Evolutionary conservation across 495 filamentous ascomycete species (phyloP).

Genomic region (Cudoniella acicularis): DNA sequence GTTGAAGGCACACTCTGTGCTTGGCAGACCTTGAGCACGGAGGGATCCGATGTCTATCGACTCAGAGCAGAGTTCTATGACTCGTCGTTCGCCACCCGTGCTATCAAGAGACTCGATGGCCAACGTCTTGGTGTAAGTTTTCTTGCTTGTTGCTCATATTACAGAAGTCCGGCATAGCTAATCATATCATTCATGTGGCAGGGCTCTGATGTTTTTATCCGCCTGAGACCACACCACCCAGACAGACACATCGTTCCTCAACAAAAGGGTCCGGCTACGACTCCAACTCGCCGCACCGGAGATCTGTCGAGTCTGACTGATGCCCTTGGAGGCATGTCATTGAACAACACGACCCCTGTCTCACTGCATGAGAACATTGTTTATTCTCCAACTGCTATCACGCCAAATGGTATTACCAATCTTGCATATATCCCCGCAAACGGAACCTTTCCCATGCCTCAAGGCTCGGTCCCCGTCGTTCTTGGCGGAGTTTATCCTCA

Average conservation of each 20-base stretch:
- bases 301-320: slow-evolving; percentile 4
- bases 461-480: neutral
- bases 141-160: too few species aligned
- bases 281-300: slow-evolving; percentile 6
- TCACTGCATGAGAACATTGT: neutral
- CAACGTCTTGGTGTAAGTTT: neutral
- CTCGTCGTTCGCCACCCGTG: slow-evolving; percentile 18
- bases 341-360: neutral
- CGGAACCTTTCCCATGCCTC: neutral
- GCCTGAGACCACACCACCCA: neutral
- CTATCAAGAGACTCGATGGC: neutral
- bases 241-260: neutral
- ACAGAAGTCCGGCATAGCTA: neutral
- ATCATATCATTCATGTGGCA: too few species aligned
- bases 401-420: neutral
- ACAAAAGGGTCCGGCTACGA: neutral
- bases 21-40: slow-evolving; percentile 35
- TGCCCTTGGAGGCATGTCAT: slow-evolving; percentile 25
- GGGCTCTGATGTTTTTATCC: neutral
- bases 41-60: slow-evolving; percentile 34
- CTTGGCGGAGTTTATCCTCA: neutral
- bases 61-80: slow-evolving; percentile 56
- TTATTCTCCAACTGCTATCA: neutral
- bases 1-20: slow-evolving; percentile 53
- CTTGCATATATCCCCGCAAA: neutral